A percentile compares a stretch with the other conserved stretches of the same genome.
Evolutionary conservation across 164 flowering plant species (phyloP).

Genomic region (Tetrastigma voinierianum): DNA sequence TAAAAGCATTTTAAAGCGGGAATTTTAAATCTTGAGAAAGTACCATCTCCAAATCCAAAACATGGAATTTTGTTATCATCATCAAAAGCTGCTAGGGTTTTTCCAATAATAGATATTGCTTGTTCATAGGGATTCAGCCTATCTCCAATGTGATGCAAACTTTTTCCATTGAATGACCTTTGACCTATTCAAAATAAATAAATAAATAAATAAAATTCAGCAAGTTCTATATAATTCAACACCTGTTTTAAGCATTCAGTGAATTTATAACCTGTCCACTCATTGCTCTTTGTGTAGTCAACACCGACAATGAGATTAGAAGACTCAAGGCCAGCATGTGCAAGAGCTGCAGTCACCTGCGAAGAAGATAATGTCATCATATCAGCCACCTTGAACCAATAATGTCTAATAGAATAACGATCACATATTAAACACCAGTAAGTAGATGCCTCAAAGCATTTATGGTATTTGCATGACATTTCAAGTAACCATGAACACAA

Average conservation of each 20-base stretch:
- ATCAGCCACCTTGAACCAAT: too few species aligned
- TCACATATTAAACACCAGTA: too few species aligned
- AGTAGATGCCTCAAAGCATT: background rate
- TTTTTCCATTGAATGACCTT: conserved; percentile 42
- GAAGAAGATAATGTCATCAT: background rate
- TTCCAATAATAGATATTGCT: conserved; percentile 72
- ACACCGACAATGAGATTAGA: conserved; percentile 72
- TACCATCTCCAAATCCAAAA: conserved; percentile 84
- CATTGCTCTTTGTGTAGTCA: conserved; percentile 73
- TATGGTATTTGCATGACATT: background rate
- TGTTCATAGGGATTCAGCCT: conserved; percentile 63
- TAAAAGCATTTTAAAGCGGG: background rate
- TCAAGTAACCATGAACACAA: background rate
- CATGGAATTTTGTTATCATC: conserved; percentile 77
- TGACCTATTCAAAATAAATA: conserved; percentile 30
- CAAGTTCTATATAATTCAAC: background rate
- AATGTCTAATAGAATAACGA: too few species aligned
- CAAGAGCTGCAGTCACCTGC: conserved; percentile 69
- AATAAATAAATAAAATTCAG: too few species aligned
- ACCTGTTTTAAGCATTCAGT: conserved; percentile 1
- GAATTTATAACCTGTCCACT: conserved; percentile 57
- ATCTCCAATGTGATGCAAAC: conserved; percentile 59
- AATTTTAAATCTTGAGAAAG: background rate
- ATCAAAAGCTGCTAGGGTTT: conserved; percentile 62
- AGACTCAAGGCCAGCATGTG: conserved; percentile 70